phyloP scores from a whole-genome alignment of 2,329 filamentous ascomycete genomes.

The Clarireedia hainanense region DNA sequence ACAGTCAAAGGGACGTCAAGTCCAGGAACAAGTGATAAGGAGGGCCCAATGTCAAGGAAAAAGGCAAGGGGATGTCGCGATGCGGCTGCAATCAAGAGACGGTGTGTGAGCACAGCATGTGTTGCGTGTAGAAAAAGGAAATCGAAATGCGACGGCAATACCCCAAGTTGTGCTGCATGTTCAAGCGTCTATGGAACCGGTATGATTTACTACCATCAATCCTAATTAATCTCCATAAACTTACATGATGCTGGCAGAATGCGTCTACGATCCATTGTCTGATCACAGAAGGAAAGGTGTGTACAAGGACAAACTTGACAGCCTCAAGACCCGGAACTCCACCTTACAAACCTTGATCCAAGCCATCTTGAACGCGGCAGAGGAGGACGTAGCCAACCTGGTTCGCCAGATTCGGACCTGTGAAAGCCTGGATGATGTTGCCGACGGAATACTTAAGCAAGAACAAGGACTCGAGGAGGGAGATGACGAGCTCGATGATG shows the following conservation, averaged over 20 bases:
- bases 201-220: constrained; percentile 13
- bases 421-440: constrained; percentile 43
- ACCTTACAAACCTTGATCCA: constrained; percentile 90
- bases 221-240: neutral
- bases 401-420: constrained; percentile 85
- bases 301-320: constrained; percentile 89
- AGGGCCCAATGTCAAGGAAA: constrained; percentile 19
- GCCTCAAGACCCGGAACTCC: constrained; percentile 75
- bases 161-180: constrained; percentile 91
- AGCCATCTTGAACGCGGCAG: constrained; percentile 82
- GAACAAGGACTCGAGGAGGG: constrained; percentile 28
- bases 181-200: constrained; percentile 79
- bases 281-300: constrained; percentile 95
- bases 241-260: constrained; percentile 41
- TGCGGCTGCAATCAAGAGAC: constrained; percentile 45
- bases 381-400: constrained; percentile 74
- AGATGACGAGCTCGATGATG: constrained; percentile 36
- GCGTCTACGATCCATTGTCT: constrained; percentile 91
- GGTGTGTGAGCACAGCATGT: constrained; percentile 79
- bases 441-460: constrained; percentile 27
- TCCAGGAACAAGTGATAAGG: neutral
- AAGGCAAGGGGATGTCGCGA: constrained; percentile 27
- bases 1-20: neutral
- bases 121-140: constrained; percentile 73
- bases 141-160: constrained; percentile 85